phyloP scores from a whole-genome alignment of 257 asterid genomes.

The Vinca minor region DNA sequence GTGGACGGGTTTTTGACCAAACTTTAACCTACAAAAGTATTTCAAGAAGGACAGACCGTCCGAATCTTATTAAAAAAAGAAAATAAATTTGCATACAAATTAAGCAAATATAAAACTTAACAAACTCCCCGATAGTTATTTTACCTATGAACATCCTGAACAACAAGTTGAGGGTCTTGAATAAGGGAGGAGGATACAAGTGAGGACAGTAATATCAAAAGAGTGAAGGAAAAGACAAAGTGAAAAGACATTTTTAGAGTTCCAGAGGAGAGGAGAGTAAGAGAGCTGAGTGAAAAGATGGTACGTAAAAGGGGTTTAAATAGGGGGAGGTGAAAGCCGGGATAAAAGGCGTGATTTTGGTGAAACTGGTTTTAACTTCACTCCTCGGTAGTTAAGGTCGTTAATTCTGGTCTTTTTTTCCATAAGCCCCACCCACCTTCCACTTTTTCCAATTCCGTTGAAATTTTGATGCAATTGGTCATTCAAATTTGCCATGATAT shows the following conservation, averaged over 20 bases:
- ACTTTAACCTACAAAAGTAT: too few species aligned
- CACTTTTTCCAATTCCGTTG: neutral
- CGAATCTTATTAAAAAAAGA: too few species aligned
- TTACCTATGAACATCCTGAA: slow-evolving; percentile 57
- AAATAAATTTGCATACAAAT: neutral
- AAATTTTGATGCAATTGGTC: neutral
- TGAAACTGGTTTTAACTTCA: slow-evolving; percentile 11
- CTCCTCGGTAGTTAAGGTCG: slow-evolving; percentile 25
- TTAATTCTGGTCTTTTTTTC: slow-evolving; percentile 9
- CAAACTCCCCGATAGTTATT: neutral
- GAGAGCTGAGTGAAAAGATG: slow-evolving; percentile 9
- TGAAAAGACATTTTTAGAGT: neutral
- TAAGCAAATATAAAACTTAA: neutral
- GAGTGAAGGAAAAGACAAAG: too few species aligned
- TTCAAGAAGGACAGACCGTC: too few species aligned
- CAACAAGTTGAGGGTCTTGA: slow-evolving; percentile 47
- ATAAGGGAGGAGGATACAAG: slow-evolving; percentile 19
- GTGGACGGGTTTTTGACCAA: too few species aligned
- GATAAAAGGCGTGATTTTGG: slow-evolving; percentile 65
- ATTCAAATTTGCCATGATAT: neutral
- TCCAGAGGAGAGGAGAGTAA: neutral
- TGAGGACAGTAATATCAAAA: slow-evolving; percentile 6
- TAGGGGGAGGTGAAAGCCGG: slow-evolving; percentile 30
- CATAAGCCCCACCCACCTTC: neutral
- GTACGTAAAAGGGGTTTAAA: slow-evolving; percentile 16